A percentile compares a stretch with the other conserved stretches of the same genome.
phyloP scores from a whole-genome alignment of 2,329 filamentous ascomycete species.

The Tolypocladium capitatum region DNA sequence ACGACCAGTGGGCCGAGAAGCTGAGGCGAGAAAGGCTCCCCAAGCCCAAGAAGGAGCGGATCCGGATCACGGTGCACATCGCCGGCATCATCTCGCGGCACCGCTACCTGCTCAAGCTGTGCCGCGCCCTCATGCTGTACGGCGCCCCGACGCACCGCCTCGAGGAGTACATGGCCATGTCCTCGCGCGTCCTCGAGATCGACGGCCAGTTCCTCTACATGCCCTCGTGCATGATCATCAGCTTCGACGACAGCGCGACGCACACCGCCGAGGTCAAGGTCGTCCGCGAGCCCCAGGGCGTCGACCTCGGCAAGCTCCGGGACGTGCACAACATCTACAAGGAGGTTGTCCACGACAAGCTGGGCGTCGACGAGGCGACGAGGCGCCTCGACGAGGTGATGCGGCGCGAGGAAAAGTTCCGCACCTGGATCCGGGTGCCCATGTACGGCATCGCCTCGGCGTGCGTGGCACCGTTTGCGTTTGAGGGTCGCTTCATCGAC shows the following conservation, averaged over 20 bases:
- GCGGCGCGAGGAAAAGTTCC: slow-evolving; percentile 30
- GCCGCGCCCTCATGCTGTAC: slow-evolving; percentile 75
- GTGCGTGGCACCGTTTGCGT: slow-evolving; percentile 67
- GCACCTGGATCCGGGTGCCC: slow-evolving; percentile 42
- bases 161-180: slow-evolving; percentile 87
- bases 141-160: slow-evolving; percentile 84
- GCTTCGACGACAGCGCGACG: slow-evolving; percentile 62
- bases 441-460: slow-evolving; percentile 67
- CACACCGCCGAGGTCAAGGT: slow-evolving; percentile 74
- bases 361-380: slow-evolving; percentile 58
- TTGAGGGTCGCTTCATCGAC: slow-evolving; percentile 63
- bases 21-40: slow-evolving; percentile 24
- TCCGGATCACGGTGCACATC: slow-evolving; percentile 43
- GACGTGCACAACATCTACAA: slow-evolving; percentile 71
- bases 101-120: slow-evolving; percentile 72
- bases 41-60: slow-evolving; percentile 24
- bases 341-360: slow-evolving; percentile 65
- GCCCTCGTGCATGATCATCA: slow-evolving; percentile 87
- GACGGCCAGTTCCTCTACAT: slow-evolving; percentile 84
- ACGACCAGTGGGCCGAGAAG: slow-evolving; percentile 30
- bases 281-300: slow-evolving; percentile 52
- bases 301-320: slow-evolving; percentile 60
- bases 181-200: slow-evolving; percentile 75
- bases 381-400: slow-evolving; percentile 44
- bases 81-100: slow-evolving; percentile 64